phyloP scores from a whole-genome alignment of 169 alveolate genomes.

The Plasmodium falciparum region DNA sequence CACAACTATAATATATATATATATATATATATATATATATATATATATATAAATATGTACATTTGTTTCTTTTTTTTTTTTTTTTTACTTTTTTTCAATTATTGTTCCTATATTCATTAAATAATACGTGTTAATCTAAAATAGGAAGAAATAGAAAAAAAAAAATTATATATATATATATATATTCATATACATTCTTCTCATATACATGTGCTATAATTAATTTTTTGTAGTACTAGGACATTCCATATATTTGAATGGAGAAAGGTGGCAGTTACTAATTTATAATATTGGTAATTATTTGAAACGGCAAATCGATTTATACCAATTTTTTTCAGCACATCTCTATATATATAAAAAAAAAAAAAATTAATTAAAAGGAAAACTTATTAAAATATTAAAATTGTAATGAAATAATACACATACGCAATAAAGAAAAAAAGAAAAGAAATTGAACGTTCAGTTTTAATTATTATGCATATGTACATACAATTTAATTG shows the following conservation, averaged over 20 bases:
- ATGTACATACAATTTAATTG: not conserved
- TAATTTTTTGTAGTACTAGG: conserved; percentile 8
- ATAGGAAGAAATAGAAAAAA: not conserved
- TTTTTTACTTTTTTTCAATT: conserved; percentile 34
- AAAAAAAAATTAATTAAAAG: not conserved
- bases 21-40: no score
- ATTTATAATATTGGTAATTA: conserved; percentile 25
- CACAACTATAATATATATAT: no score
- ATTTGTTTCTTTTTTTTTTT: not conserved
- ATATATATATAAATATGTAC: no score
- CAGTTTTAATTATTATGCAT: not conserved
- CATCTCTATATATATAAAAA: conserved; percentile 13
- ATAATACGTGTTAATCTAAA: conserved; percentile 48
- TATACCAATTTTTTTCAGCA: conserved; percentile 17
- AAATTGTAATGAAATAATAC: no score
- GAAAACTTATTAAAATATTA: no score
- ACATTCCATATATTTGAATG: conserved; percentile 49
- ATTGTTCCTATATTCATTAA: conserved; percentile 50
- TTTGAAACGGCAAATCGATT: conserved; percentile 17
- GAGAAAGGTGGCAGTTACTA: conserved; percentile 35
- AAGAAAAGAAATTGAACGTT: not conserved
- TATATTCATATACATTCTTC: not conserved
- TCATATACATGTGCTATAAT: not conserved
- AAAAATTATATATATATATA: not conserved
- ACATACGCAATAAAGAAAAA: not conserved